These are phyloP conservation scores for Termitomyces sp. DNA, from an alignment of 768 basidiomycete genomes.

Conservation along the genomic window DNA sequence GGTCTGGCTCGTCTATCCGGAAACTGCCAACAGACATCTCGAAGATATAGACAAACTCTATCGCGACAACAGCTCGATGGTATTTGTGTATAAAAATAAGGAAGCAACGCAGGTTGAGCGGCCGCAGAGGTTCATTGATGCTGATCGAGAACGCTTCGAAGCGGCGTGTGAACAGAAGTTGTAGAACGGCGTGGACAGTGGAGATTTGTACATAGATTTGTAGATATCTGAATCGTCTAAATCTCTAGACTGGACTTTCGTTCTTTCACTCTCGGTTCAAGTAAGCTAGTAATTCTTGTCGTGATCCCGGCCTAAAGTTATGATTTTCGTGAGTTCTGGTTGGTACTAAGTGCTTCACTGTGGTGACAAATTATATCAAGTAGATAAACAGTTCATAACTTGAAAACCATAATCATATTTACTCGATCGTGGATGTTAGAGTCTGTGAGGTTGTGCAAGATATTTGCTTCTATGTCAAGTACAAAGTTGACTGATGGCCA, in stretches of 20 bases:
- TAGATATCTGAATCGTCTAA: neutral
- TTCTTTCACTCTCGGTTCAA: neutral
- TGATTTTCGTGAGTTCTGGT: no score
- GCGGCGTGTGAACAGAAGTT: slow-evolving; percentile 5
- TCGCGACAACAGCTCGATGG: slow-evolving; percentile 37
- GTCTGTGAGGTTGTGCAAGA: no score
- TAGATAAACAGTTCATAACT: no score
- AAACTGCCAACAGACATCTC: slow-evolving; percentile 46
- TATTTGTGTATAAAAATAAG: slow-evolving; percentile 38
- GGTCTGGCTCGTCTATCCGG: slow-evolving; percentile 45
- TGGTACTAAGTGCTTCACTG: no score
- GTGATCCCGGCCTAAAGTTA: no score
- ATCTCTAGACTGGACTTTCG: neutral
- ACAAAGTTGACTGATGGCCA: no score
- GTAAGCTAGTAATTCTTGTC: no score
- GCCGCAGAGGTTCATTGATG: slow-evolving; percentile 41
- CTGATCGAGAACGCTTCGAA: slow-evolving; percentile 25
- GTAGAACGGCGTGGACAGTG: neutral
- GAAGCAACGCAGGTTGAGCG: slow-evolving; percentile 40
- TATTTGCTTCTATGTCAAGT: no score
- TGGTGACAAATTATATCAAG: no score
- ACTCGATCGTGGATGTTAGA: no score
- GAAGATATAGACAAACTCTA: slow-evolving; percentile 50
- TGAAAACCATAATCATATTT: no score
- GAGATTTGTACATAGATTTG: neutral